Evolutionary conservation across 1,284 basidiomycete genomes (phyloP), one percentile per base, ranked within the genome.

Genomic region (Boletus subluridellus): DNA sequence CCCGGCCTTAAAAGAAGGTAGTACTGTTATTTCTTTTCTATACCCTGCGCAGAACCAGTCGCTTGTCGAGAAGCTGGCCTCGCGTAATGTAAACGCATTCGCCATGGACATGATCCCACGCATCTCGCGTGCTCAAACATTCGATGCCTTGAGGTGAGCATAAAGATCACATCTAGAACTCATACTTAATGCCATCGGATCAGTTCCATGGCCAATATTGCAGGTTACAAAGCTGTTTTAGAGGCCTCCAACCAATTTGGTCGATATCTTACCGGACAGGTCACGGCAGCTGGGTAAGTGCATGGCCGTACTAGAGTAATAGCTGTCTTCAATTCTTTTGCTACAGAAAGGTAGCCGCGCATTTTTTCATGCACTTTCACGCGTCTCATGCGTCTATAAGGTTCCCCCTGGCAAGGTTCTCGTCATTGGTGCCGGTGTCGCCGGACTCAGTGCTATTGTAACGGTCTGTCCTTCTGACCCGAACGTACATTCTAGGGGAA

Each of bases 171-270:
- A 10, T 21, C 15, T 37, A 38, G 51, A 34, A 41, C 45, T 42
- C 28, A 28, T 59, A 35, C 5, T 45, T 28, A 54, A 48, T 51
- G n/a, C 30, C 26, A 2, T 55, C 5, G 37, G 12, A 51, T 47
- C 6, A 92, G 90, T 67, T 92, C 90, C n/a, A 94, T 94, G 91
- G 87, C 89, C 15, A 94, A 93, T 67, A 93, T 92, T 49, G 84
- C 90, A 15, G 91, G 91, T 9, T 94, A 94, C 73, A 91, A 93
- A 69, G 91, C 91, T 41, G 90, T 94, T 46, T 74, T 94, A 65
- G 92, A 94, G 73, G 92, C 91, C 38, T 88, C 89, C 26, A 92
- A 92, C 72, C 84, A 89, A 68, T 94, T 94, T 65, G 91, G 91
- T 68, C 79, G 92, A 63, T 93, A 92, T 76, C 79, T 94, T 62